A percentile compares a stretch with the other conserved stretches of the same genome.
Evolutionary conservation across 331 rosid species (phyloP).

Genomic region (Erythrophleum ivorense): DNA sequence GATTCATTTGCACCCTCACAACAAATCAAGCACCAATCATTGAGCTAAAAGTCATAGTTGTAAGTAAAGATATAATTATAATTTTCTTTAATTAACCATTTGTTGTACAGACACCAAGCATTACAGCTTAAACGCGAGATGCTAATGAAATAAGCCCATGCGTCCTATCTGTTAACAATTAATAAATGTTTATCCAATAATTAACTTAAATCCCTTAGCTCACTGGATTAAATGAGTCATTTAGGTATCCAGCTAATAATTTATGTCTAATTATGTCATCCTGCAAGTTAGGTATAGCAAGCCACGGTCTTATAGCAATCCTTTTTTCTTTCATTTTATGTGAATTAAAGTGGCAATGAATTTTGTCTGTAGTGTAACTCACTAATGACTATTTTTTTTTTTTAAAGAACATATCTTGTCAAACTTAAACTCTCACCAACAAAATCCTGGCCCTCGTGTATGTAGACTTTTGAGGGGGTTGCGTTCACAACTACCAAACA

Average conservation of each 20-base stretch:
- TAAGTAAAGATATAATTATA: background rate
- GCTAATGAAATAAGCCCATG: background rate
- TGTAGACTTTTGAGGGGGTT: slow-evolving; percentile 12
- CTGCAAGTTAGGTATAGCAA: background rate
- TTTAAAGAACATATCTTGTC: slow-evolving; percentile 23
- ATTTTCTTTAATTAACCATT: background rate
- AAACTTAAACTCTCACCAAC: slow-evolving; percentile 40
- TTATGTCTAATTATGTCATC: background rate
- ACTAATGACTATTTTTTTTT: too few species aligned
- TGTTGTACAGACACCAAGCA: background rate
- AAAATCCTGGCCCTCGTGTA: slow-evolving; percentile 45
- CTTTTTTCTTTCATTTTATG: background rate
- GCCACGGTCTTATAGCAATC: background rate
- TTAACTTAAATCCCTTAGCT: background rate
- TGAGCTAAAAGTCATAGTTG: background rate
- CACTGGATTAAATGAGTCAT: background rate
- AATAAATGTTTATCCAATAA: background rate
- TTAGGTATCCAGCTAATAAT: too few species aligned
- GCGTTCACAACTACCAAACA: slow-evolving; percentile 50
- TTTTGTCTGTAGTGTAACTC: background rate
- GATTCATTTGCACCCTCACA: background rate
- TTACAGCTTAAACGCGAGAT: background rate
- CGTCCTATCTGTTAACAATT: background rate
- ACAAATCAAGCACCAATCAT: background rate
- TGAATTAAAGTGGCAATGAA: background rate